A percentile compares a stretch with the other conserved stretches of the same genome.
These are phyloP conservation scores for Protea cynaroides DNA, from an alignment of 164 flowering plant species.

Conservation along the genomic window DNA sequence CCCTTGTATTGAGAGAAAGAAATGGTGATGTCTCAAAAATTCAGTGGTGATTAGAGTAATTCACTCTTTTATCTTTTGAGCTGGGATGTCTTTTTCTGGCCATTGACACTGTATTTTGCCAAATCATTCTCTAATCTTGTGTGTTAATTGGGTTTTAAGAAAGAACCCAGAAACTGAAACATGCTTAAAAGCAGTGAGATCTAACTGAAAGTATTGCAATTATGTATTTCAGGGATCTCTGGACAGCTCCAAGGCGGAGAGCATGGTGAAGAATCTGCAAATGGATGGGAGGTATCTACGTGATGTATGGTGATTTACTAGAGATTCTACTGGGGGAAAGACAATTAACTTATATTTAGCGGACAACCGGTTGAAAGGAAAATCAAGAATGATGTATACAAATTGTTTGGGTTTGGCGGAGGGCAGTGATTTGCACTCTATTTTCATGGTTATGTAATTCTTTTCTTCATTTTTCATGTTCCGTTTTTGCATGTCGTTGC, in stretches of 20 bases:
- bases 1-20: too few species aligned
- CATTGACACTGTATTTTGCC: too few species aligned
- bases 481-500: constrained; percentile 29
- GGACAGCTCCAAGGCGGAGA: constrained; percentile 74
- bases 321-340: neutral
- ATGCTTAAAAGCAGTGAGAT: neutral
- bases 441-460: constrained; percentile 19
- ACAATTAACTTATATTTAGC: neutral
- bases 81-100: too few species aligned
- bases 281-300: constrained; percentile 86
- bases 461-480: constrained; percentile 14
- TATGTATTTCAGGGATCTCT: constrained; percentile 65
- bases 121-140: too few species aligned
- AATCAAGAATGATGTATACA: neutral
- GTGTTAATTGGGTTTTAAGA: too few species aligned
- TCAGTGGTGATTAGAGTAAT: too few species aligned
- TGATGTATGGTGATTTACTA: constrained; percentile 71
- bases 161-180: too few species aligned
- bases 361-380: neutral
- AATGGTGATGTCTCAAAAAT: too few species aligned
- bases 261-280: constrained; percentile 84
- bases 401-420: neutral
- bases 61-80: too few species aligned
- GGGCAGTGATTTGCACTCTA: neutral
- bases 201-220: neutral